Conservation (phyloP, 73 alveolate genomes). For the Paramecium octaurelia region DNA sequence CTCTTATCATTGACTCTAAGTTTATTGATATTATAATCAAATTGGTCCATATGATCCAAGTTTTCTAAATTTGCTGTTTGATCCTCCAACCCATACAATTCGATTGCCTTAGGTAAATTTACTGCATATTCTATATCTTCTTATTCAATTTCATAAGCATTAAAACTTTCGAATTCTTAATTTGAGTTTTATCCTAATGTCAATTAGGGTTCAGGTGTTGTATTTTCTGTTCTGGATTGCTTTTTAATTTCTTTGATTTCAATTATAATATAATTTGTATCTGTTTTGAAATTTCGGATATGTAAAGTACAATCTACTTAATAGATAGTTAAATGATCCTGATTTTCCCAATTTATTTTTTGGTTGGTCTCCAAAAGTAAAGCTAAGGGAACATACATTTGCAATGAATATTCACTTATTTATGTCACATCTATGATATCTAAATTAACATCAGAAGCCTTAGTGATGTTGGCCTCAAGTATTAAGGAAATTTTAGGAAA, state of each 20-base stretch:
- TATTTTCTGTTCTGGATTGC: neutral
- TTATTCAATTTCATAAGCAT: neutral
- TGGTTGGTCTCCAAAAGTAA: neutral
- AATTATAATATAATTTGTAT: neutral
- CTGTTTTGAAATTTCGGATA: neutral
- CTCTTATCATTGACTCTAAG: neutral
- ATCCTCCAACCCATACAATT: neutral
- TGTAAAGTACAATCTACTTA: neutral
- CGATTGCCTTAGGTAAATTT: neutral
- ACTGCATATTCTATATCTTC: constrained; percentile 11
- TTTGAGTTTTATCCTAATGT: neutral
- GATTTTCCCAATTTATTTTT: neutral
- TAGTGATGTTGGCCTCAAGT: neutral
- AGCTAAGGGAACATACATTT: neutral
- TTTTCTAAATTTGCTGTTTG: neutral
- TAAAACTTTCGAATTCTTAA: neutral
- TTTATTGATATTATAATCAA: neutral
- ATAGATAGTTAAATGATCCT: neutral
- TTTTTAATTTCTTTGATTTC: constrained; percentile 9
- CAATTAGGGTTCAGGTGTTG: neutral
- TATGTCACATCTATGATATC: neutral
- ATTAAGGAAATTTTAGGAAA: neutral
- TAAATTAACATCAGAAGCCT: neutral
- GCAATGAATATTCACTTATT: neutral
- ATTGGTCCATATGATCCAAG: neutral